Evolutionary conservation across 1,284 basidiomycete species (phyloP).

Genomic region (Cronartium ribicola): DNA sequence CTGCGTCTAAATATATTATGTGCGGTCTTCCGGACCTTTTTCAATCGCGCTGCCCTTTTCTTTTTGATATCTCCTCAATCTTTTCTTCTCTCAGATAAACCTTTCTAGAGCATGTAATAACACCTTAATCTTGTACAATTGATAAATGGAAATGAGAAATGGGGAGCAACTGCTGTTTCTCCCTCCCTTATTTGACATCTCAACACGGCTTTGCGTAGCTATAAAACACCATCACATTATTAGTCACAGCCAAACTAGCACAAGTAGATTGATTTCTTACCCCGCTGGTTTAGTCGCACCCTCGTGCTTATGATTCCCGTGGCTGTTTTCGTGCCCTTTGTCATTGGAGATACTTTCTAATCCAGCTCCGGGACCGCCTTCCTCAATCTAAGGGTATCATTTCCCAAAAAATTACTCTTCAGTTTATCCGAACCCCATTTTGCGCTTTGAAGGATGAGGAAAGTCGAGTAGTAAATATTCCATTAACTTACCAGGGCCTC

Average conservation of each 20-base stretch:
- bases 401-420: not conserved
- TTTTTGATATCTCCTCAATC: too few species aligned
- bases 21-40: too few species aligned
- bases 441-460: not conserved
- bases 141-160: too few species aligned
- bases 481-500: conserved; percentile 17
- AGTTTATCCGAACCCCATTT: not conserved
- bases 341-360: not conserved
- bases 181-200: not conserved
- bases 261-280: conserved; percentile 1
- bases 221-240: not conserved
- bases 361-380: conserved; percentile 14
- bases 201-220: conserved; percentile 37
- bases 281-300: conserved; percentile 5
- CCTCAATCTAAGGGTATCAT: conserved; percentile 2
- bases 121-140: too few species aligned
- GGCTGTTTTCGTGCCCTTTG: conserved; percentile 14
- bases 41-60: too few species aligned
- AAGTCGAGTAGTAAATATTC: not conserved
- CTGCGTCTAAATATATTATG: too few species aligned
- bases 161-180: not conserved
- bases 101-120: too few species aligned
- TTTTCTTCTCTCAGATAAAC: too few species aligned
- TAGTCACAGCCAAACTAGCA: not conserved
- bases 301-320: conserved; percentile 28